Percentiles rank a stretch among this genome's conserved stretches.
Conservation (phyloP, 208 protist genomes). For the Spironucleus salmonicida region DNA sequence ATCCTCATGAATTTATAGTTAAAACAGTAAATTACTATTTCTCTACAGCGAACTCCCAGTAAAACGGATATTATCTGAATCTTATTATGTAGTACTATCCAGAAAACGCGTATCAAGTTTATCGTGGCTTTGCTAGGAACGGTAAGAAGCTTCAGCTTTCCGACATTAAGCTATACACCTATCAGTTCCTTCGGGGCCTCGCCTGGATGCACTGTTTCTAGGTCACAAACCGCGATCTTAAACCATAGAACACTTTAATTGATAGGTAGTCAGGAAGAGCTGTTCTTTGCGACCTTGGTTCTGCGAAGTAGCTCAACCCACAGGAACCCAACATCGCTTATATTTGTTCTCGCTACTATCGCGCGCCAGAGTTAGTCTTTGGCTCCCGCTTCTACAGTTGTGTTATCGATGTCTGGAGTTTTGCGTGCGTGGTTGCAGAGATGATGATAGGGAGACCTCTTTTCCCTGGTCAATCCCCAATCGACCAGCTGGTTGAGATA, state of each 20-base stretch:
- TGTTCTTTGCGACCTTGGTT: slow-evolving; percentile 85
- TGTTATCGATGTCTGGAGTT: slow-evolving; percentile 50
- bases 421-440: slow-evolving; percentile 50
- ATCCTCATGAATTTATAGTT: slow-evolving; percentile 67
- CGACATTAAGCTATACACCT: slow-evolving; percentile 63
- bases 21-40: slow-evolving; percentile 76
- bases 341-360: slow-evolving; percentile 46
- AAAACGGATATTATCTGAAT: slow-evolving; percentile 83
- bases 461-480: slow-evolving; percentile 40
- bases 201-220: slow-evolving; percentile 75
- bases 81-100: slow-evolving; percentile 94
- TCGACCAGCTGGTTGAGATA: slow-evolving; percentile 48
- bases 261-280: slow-evolving; percentile 60
- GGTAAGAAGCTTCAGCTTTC: slow-evolving; percentile 56
- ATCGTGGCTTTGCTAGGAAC: slow-evolving; percentile 63
- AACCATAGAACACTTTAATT: slow-evolving; percentile 52
- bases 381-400: slow-evolving; percentile 41
- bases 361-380: slow-evolving; percentile 55
- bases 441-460: slow-evolving; percentile 43
- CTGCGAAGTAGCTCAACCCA: slow-evolving; percentile 33
- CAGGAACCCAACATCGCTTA: slow-evolving; percentile 41
- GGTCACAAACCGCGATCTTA: slow-evolving; percentile 63
- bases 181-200: slow-evolving; percentile 84
- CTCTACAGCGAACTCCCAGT: slow-evolving; percentile 44
- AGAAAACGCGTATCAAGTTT: slow-evolving; percentile 70